These are phyloP conservation scores for Taiozyma sp. DNA, from an alignment of 1,139 yeast genomes.

Conservation along the genomic window DNA sequence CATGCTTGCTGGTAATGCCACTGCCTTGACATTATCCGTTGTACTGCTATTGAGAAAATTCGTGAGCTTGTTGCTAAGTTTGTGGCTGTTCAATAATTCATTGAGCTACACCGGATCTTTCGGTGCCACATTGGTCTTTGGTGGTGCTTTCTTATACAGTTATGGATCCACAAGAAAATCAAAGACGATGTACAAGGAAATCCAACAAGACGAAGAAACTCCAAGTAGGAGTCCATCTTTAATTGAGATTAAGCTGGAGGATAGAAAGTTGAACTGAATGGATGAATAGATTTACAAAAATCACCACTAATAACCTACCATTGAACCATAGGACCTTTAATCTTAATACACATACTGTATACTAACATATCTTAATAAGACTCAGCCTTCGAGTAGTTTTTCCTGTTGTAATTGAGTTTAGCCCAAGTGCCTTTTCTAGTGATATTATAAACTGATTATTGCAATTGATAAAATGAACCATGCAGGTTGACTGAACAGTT, in stretches of 20 bases:
- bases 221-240: not conserved
- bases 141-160: slow-evolving; percentile 48
- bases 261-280: not conserved
- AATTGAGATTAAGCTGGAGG: not conserved
- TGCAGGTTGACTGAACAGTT: no score
- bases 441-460: no score
- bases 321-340: no score
- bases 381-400: no score
- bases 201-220: not conserved
- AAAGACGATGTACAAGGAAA: not conserved
- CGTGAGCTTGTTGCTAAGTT: slow-evolving; percentile 51
- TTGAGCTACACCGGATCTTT: slow-evolving; percentile 33
- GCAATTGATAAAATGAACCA: no score
- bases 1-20: slow-evolving; percentile 46
- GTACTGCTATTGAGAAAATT: slow-evolving; percentile 57
- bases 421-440: no score
- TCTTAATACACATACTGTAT: no score
- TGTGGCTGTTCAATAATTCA: slow-evolving; percentile 39
- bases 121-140: slow-evolving; percentile 47
- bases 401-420: no score
- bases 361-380: no score
- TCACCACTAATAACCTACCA: no score
- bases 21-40: slow-evolving; percentile 56
- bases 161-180: slow-evolving; percentile 11
- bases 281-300: not conserved